These are phyloP conservation scores for Trichoderma aggressivum DNA, from an alignment of 2,329 filamentous ascomycete genomes.

Conservation along the genomic window DNA sequence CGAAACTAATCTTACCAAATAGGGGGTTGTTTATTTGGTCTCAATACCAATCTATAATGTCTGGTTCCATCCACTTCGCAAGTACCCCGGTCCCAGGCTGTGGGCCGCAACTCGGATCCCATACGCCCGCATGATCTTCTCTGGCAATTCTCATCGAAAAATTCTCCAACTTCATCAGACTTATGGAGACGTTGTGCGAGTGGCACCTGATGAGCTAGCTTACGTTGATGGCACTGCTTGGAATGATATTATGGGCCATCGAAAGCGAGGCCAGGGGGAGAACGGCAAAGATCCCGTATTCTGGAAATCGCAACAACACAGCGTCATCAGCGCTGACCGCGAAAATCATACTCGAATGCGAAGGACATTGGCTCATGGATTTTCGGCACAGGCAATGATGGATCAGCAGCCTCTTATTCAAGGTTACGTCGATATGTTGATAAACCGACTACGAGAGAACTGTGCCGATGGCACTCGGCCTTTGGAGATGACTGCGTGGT, in stretches of 20 bases:
- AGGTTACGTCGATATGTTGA: slow-evolving; percentile 28
- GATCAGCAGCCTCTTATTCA: slow-evolving; percentile 31
- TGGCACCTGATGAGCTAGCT: slow-evolving; percentile 5
- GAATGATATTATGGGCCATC: slow-evolving; percentile 23
- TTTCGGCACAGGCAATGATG: slow-evolving; percentile 29
- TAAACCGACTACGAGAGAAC: slow-evolving; percentile 24
- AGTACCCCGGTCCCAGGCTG: slow-evolving; percentile 7
- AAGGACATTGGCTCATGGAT: slow-evolving; percentile 27
- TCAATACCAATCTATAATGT: slow-evolving; percentile 12
- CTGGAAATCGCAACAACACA: neutral
- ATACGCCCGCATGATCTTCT: neutral
- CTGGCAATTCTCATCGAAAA: neutral
- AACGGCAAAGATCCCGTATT: slow-evolving; percentile 17
- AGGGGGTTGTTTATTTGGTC: neutral
- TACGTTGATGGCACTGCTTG: slow-evolving; percentile 13
- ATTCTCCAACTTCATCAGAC: neutral
- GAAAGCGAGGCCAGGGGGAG: slow-evolving; percentile 19
- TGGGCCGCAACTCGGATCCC: slow-evolving; percentile 4
- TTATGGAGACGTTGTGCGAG: slow-evolving; percentile 12
- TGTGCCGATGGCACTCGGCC: slow-evolving; percentile 10
- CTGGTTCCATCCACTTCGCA: slow-evolving; percentile 17
- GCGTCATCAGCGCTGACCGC: slow-evolving; percentile 22
- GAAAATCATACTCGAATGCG: slow-evolving; percentile 26
- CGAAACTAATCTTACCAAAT: neutral
- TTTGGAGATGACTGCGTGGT: slow-evolving; percentile 28